A percentile compares a stretch with the other conserved stretches of the same genome.
phyloP scores from a whole-genome alignment of 495 filamentous ascomycete genomes.

The Immersiella caudata region DNA sequence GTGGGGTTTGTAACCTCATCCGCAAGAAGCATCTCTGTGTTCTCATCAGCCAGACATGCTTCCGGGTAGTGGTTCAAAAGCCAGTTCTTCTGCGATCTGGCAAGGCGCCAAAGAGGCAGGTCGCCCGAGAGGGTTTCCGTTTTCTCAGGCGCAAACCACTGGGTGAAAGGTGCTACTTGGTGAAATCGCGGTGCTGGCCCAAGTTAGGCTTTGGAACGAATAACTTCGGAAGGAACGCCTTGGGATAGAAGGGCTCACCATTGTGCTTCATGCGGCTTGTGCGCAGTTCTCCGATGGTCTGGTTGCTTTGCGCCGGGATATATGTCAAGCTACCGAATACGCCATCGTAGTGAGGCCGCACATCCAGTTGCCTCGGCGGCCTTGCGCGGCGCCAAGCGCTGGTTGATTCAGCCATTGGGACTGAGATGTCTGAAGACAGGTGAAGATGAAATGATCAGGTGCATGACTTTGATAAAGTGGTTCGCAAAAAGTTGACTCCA shows the following conservation, averaged over 20 bases:
- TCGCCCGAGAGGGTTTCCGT: neutral
- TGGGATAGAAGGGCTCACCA: slow-evolving; percentile 23
- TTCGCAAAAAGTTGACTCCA: neutral
- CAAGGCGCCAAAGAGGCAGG: neutral
- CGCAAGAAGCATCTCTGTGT: slow-evolving; percentile 31
- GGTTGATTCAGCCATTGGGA: slow-evolving; percentile 35
- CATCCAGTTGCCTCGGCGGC: slow-evolving; percentile 15
- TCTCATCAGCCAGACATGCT: slow-evolving; percentile 38
- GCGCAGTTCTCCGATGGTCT: slow-evolving; percentile 26
- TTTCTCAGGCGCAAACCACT: slow-evolving; percentile 39
- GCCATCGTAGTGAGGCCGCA: slow-evolving; percentile 22
- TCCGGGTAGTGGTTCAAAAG: slow-evolving; percentile 43
- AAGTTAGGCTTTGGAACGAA: slow-evolving; percentile 24
- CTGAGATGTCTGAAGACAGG: neutral
- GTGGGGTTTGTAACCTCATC: slow-evolving; percentile 28
- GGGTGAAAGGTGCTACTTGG: slow-evolving; percentile 40
- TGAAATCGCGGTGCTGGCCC: slow-evolving; percentile 43
- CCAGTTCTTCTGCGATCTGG: slow-evolving; percentile 39
- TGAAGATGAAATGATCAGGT: neutral
- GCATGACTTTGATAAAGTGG: neutral
- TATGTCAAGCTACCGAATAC: slow-evolving; percentile 36
- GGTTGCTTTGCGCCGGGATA: slow-evolving; percentile 21
- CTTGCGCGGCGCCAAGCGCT: slow-evolving; percentile 2
- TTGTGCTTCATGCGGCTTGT: slow-evolving; percentile 27
- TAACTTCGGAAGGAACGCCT: neutral